phyloP scores from a whole-genome alignment of 208 protist genomes.

The Tritrichomonas musculus region DNA sequence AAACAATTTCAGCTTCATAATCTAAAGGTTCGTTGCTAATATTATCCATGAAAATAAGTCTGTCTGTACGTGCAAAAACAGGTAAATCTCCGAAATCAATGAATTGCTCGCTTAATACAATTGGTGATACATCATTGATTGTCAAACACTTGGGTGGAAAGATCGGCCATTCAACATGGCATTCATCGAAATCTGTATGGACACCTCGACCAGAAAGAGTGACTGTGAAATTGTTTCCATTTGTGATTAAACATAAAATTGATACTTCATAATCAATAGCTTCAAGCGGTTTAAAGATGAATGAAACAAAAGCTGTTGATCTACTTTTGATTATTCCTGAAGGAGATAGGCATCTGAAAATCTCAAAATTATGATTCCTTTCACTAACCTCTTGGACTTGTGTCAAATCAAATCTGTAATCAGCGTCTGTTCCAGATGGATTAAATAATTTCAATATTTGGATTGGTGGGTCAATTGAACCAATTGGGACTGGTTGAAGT shows the following conservation, averaged over 20 bases:
- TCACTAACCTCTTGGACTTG: not conserved
- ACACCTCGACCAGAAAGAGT: not conserved
- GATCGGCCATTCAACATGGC: not conserved
- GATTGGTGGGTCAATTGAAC: not conserved
- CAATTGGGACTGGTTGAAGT: not conserved
- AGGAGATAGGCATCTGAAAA: not conserved
- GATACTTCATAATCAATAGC: conserved; percentile 8
- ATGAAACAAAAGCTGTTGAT: not conserved
- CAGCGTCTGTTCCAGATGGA: not conserved
- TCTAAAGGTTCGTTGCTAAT: not conserved
- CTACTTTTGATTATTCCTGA: not conserved
- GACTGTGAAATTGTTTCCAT: not conserved
- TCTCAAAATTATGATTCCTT: conserved; percentile 22
- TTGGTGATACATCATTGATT: not conserved
- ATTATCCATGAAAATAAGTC: not conserved
- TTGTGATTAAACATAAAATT: not conserved
- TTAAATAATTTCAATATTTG: not conserved
- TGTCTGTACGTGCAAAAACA: not conserved
- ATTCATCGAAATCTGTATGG: not conserved
- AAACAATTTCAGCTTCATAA: not conserved
- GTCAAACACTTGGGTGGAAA: not conserved
- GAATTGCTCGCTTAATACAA: not conserved
- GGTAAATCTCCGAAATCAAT: not conserved
- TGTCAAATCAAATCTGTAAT: not conserved
- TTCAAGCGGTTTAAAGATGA: conserved; percentile 4